A percentile compares a stretch with the other conserved stretches of the same genome.
Evolutionary conservation across 2,329 filamentous ascomycete genomes (phyloP).

Genomic region (Bertia moriformis): DNA sequence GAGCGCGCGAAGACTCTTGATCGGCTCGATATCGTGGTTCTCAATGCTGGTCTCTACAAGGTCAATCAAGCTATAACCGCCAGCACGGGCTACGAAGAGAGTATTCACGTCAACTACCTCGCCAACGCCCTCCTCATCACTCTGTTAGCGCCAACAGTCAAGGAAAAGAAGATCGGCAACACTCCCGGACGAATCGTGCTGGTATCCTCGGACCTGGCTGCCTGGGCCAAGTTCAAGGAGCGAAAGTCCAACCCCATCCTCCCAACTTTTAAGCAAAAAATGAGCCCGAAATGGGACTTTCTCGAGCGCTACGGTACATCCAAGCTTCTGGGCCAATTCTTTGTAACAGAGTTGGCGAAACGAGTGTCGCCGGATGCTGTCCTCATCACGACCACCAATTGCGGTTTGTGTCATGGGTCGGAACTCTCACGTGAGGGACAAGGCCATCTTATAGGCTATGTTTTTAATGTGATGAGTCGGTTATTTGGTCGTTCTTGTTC

Average conservation of each 20-base stretch:
- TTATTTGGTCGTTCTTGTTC: neutral
- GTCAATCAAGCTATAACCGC: conserved; percentile 7
- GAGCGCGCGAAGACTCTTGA: conserved; percentile 15
- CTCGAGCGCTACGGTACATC: conserved; percentile 3
- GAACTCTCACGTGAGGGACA: neutral
- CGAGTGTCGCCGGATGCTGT: neutral
- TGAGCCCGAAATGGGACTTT: too few relatives aligned
- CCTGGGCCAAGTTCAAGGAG: conserved; percentile 7
- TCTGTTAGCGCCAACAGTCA: conserved; percentile 14
- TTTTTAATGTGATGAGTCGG: neutral
- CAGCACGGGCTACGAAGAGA: conserved; percentile 20
- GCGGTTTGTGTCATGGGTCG: neutral
- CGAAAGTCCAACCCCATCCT: conserved; percentile 3
- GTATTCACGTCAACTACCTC: conserved; percentile 23
- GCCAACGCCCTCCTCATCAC: conserved; percentile 16
- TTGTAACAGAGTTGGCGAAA: conserved; percentile 2
- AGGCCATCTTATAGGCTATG: neutral
- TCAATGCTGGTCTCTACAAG: conserved; percentile 24
- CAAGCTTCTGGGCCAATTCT: conserved; percentile 4
- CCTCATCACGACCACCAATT: conserved; percentile 1
- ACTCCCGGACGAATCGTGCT: conserved; percentile 13
- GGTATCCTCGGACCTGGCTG: conserved; percentile 12
- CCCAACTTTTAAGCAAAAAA: too few relatives aligned
- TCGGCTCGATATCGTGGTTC: conserved; percentile 25
- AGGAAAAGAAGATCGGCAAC: conserved; percentile 8